Percentiles rank a stretch among this genome's conserved stretches.
Conservation (phyloP, 2,329 filamentous ascomycete genomes). For the Diaporthe sp. region DNA sequence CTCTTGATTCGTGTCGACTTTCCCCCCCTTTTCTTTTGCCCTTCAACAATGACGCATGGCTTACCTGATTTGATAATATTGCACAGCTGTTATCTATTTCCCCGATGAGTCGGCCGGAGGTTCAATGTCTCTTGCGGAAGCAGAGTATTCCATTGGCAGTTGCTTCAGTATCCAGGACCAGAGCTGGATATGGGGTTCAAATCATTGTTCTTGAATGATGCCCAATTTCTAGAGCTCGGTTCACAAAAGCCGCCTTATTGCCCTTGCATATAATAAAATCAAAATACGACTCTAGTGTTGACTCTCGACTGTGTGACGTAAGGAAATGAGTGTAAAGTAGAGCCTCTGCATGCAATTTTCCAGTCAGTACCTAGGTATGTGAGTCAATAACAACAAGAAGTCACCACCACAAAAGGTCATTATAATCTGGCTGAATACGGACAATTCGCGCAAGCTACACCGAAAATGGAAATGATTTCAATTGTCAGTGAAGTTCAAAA, state of each 20-base stretch:
- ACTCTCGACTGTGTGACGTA: background rate
- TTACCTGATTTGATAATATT: background rate
- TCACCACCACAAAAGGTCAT: background rate
- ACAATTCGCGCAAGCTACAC: too few relatives aligned
- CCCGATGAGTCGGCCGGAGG: background rate
- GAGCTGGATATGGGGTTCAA: conserved; percentile 9
- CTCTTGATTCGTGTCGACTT: background rate
- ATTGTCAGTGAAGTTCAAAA: too few relatives aligned
- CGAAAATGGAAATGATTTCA: too few relatives aligned
- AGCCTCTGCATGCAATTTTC: background rate
- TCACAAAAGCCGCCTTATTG: too few relatives aligned
- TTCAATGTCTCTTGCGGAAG: background rate
- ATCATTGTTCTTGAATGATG: background rate
- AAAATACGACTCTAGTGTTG: background rate
- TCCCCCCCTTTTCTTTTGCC: background rate
- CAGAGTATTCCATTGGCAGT: background rate
- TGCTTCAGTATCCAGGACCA: conserved; percentile 12
- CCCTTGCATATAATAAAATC: too few relatives aligned
- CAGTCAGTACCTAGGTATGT: too few relatives aligned
- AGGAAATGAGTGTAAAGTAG: background rate
- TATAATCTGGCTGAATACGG: too few relatives aligned
- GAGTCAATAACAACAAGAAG: background rate
- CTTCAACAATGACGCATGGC: background rate
- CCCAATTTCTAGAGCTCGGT: background rate
- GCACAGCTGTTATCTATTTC: background rate